Evolutionary conservation across 768 basidiomycete genomes (phyloP).

Genomic region (Leccinellum luteum): DNA sequence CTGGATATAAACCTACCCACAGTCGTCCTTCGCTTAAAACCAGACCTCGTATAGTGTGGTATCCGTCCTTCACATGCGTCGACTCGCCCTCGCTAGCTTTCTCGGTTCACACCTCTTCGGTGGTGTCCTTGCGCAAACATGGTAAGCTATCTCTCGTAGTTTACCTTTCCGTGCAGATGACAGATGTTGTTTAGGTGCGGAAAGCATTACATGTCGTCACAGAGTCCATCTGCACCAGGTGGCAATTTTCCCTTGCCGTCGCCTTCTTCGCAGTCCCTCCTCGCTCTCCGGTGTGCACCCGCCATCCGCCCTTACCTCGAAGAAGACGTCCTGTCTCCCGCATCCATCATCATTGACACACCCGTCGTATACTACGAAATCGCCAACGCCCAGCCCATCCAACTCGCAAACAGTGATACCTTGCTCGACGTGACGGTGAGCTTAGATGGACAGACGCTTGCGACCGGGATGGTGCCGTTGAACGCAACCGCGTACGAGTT

Average conservation of each 20-base stretch:
- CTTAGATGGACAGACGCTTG: conserved; percentile 42
- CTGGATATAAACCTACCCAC: not conserved
- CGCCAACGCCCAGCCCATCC: conserved; percentile 45
- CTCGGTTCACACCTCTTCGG: conserved; percentile 12
- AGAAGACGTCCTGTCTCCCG: conserved; percentile 44
- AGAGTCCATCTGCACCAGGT: conserved; percentile 44
- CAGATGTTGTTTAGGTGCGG: conserved; percentile 42
- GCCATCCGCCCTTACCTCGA: conserved; percentile 59
- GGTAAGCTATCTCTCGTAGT: conserved; percentile 14
- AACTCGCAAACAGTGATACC: conserved; percentile 20
- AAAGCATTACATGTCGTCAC: conserved; percentile 50
- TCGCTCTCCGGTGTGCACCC: conserved; percentile 57
- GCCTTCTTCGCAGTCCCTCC: conserved; percentile 40
- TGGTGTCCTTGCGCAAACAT: conserved; percentile 27
- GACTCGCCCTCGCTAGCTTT: conserved; percentile 3
- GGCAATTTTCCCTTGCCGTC: conserved; percentile 46
- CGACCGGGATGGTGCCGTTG: conserved; percentile 45
- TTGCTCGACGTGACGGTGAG: conserved; percentile 43
- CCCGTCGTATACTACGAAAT: conserved; percentile 48
- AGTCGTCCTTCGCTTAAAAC: not conserved
- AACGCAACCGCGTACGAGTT: conserved; percentile 51
- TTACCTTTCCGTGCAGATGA: not conserved
- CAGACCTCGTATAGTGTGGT: not conserved
- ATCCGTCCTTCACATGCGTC: conserved; percentile 12
- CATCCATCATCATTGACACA: conserved; percentile 51